Conservation (phyloP, 2,329 filamentous ascomycete genomes). For the Fusarium robinianum region DNA sequence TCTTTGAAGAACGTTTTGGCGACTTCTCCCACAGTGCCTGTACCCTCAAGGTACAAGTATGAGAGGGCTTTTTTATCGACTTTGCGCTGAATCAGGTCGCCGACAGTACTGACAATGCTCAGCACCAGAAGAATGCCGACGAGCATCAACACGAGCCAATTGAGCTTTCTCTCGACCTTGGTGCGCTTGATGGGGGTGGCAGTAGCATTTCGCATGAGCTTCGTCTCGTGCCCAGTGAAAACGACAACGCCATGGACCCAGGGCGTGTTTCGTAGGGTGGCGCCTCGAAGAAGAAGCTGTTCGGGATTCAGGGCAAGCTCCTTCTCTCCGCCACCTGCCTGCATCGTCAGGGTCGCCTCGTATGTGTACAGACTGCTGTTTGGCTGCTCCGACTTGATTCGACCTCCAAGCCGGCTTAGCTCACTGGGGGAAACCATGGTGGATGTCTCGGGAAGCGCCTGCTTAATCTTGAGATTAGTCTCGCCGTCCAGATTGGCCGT, state of each 20-base stretch:
- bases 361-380: constrained; percentile 99
- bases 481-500: constrained; percentile 97
- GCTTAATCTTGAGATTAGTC: constrained; percentile 98
- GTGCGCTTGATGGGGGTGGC: constrained; percentile 97
- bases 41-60: constrained; percentile 72
- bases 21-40: constrained; percentile 58
- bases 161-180: constrained; percentile 91
- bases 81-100: constrained; percentile 80
- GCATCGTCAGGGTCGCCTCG: constrained; percentile 92
- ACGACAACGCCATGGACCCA: constrained; percentile 97
- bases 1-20: constrained; percentile 87
- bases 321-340: constrained; percentile 88
- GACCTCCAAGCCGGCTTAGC: constrained; percentile 81
- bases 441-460: constrained; percentile 90
- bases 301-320: constrained; percentile 89
- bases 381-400: constrained; percentile 91
- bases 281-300: constrained; percentile 89
- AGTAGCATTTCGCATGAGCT: constrained; percentile 97
- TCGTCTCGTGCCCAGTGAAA: constrained; percentile 92
- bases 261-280: constrained; percentile 91
- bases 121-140: constrained; percentile 81
- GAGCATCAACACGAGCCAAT: constrained; percentile 88
- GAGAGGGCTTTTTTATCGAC: constrained; percentile 64
- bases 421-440: constrained; percentile 85
- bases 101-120: constrained; percentile 87